Evolutionary conservation across 768 basidiomycete species (phyloP).

Genomic region (Lactarius sp.): DNA sequence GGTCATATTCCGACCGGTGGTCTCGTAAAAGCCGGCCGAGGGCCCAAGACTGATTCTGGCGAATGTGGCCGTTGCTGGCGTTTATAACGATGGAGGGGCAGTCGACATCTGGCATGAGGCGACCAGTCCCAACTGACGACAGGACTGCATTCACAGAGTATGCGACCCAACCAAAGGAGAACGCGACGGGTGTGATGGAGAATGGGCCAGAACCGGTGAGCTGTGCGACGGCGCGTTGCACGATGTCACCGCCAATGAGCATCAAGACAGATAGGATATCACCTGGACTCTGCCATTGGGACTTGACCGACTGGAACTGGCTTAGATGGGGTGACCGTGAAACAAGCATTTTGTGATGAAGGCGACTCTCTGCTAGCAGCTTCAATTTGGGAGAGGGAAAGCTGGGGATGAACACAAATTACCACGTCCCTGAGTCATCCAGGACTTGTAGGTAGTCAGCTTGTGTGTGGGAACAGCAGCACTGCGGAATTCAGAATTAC

Average conservation of each 20-base stretch:
- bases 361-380: neutral
- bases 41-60: conserved; percentile 31
- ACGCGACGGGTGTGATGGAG: conserved; percentile 31
- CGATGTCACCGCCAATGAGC: conserved; percentile 34
- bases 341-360: neutral
- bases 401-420: neutral
- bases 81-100: conserved; percentile 27
- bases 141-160: conserved; percentile 31
- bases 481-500: too few species aligned
- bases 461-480: too few species aligned
- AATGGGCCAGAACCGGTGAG: conserved; percentile 26
- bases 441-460: too few species aligned
- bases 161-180: conserved; percentile 35
- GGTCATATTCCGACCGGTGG: conserved; percentile 18
- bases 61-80: conserved; percentile 28
- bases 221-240: conserved; percentile 33
- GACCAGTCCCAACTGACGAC: conserved; percentile 28
- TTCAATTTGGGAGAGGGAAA: neutral
- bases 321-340: neutral
- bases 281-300: conserved; percentile 30
- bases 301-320: conserved; percentile 2
- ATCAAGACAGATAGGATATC: conserved; percentile 31
- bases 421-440: neutral
- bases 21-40: conserved; percentile 32
- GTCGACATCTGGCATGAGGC: conserved; percentile 31